Evolutionary conservation across 1,139 yeast species (phyloP).

Genomic region (Protomyces pachydermus): DNA sequence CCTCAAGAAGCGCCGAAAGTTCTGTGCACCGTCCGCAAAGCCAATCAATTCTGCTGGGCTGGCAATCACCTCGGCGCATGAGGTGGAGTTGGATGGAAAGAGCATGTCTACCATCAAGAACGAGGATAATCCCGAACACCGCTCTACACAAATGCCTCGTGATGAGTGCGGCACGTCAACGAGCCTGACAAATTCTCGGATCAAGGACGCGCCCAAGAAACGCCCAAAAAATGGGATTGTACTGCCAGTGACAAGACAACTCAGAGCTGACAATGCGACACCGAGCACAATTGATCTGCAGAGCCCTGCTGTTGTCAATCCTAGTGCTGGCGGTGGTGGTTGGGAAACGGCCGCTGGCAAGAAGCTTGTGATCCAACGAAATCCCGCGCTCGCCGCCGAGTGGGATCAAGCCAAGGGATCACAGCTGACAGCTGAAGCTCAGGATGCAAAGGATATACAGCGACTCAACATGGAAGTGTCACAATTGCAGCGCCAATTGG

Average conservation of each 20-base stretch:
- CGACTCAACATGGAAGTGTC: neutral
- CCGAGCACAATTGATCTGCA: too few species aligned
- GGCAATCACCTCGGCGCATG: neutral
- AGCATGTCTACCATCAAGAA: neutral
- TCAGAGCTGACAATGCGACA: neutral
- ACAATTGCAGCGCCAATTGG: neutral
- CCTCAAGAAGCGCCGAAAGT: neutral
- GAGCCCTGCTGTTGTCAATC: too few species aligned
- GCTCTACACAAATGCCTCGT: too few species aligned
- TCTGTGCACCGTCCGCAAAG: neutral
- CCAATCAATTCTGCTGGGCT: neutral
- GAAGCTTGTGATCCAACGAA: neutral
- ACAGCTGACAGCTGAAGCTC: neutral
- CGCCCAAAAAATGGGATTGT: neutral
- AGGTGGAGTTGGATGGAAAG: neutral
- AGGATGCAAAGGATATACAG: neutral
- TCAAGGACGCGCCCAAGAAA: neutral
- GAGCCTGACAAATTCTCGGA: neutral
- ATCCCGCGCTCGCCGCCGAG: conserved; percentile 15
- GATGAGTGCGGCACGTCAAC: neutral
- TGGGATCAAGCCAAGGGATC: neutral
- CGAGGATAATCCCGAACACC: too few species aligned
- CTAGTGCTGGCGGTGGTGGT: neutral
- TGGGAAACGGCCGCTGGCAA: conserved; percentile 21
- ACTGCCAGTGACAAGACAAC: neutral